Evolutionary conservation across 2,329 filamentous ascomycete genomes (phyloP).

Genomic region (Colletotrichum sp.): DNA sequence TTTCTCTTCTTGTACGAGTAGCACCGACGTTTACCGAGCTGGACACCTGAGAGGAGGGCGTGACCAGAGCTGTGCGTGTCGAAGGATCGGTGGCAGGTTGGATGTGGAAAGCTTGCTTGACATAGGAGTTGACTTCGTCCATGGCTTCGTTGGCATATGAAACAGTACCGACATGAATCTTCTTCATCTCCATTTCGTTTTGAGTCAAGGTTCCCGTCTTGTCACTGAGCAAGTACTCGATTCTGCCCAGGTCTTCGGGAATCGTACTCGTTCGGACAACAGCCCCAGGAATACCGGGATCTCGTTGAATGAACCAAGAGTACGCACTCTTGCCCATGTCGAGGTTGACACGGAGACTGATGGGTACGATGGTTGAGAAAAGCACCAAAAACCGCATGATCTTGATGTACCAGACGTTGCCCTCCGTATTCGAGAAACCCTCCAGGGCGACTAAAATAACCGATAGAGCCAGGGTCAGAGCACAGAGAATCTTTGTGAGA

Average conservation of each 20-base stretch:
- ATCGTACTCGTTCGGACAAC: constrained; percentile 97
- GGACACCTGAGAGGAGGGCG: constrained; percentile 75
- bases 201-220: constrained; percentile 98
- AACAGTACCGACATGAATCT: constrained; percentile 97
- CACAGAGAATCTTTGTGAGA: constrained; percentile 93
- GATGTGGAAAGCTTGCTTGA: constrained; percentile 80
- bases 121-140: constrained; percentile 91
- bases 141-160: constrained; percentile 99
- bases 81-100: constrained; percentile 49
- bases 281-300: constrained; percentile 87
- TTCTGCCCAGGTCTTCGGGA: constrained; percentile 91
- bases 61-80: constrained; percentile 64
- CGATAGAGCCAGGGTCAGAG: constrained; percentile 84
- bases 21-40: constrained; percentile 65
- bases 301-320: constrained; percentile 92
- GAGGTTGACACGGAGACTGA: constrained; percentile 93
- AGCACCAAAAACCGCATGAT: constrained; percentile 98
- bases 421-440: constrained; percentile 73
- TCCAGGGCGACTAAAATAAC: constrained; percentile 88
- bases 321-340: constrained; percentile 98
- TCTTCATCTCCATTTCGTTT: constrained; percentile 99
- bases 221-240: constrained; percentile 95
- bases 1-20: constrained; percentile 89
- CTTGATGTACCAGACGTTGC: constrained; percentile 87
- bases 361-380: constrained; percentile 99